Evolutionary conservation across 2,329 filamentous ascomycete species (phyloP), one percentile per base, ranked within the genome.

Genomic region (Fusarium humuli): DNA sequence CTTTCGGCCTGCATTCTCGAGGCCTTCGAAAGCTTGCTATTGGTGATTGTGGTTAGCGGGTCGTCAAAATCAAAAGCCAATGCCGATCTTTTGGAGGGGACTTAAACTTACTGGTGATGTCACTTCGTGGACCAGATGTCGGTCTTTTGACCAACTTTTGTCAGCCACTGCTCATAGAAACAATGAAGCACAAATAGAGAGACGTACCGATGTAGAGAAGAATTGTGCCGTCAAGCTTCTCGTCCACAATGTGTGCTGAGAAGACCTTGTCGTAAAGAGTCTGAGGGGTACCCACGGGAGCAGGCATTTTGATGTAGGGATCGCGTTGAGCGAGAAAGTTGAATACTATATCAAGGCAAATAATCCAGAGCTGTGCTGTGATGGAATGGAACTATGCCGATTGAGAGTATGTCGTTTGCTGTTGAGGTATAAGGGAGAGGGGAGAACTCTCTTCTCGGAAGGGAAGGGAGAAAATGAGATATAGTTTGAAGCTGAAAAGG

Each of bases 251-350:
- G 81, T 99, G 96, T 84, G 91, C 91, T 76, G 93, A 89, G 77
- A 98, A 92, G 82, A 98, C 94, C 90, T 98, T 98, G 87, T 98
- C 95, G 84, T 98, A 98, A 78, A 98, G 87, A 75, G 94, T 97
- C 82, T 91, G 91, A 58, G 93, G 93, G 71, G 86, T 87, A 80
- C 86, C 85, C 74, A 91, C 90, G 75, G 88, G 88, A 78, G 86
- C 88, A 79, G 94, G 94, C 94, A 97, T 97, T 76, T 80, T 89
- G 85, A 76, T 56, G 60, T 65, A 52, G 48, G 22, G 37, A 49
- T 50, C 57, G 56, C 62, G 48, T 41, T 27, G 48, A 42, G 49
- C 34, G 40, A 32, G 37, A 37, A 25, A 30, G 41, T 46, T 18
- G 34, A 27, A 41, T 7, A 34, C 16, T 56, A 30, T 66, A 41